Base-by-base conservation (phyloP, 345 rosid species). In the Euphorbia pulcherrima region DNA sequence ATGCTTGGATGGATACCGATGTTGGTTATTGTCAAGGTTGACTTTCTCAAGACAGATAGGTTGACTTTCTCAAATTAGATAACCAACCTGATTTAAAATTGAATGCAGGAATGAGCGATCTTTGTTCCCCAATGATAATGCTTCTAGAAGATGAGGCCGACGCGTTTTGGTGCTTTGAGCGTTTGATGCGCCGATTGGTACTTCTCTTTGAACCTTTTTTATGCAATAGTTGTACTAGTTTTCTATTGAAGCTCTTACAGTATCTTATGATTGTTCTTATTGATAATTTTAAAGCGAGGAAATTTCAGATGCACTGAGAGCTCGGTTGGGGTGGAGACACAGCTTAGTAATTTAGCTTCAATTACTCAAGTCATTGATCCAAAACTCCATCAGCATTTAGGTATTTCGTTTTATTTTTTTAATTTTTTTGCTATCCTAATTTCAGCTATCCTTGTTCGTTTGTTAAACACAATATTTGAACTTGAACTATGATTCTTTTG, bases 131-230 rank as follows among this genome's bases (percentile, higher is more conserved):
- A 41, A 94, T 94, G 99, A 90, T 94, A 74, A 86, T 94, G 44
- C 96, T 94, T 78, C 90, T 91, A 52, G 86, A 92, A 41, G 83
- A 91, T 52, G 99, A 94, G 84, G 96, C 97, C 64, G 97, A 91
- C 83, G 88, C 97, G 20, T 94, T 94, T 84, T 91, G 99, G 99
- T 91, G 97, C 83, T 94, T 94, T 14, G 99, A 94, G 74, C 85
- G 93, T 48, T 71, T 94, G 82, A 94, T 94, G 99, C 95, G 96
- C 47, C 78, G 99, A 88, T 85, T 91, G 99, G 99, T 92, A 86
- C 57, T 29, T 60, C 21, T 75, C 41, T 29, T 40, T 17, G 50
- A 44, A 44, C 50, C 50, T 44, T 30, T 40, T 37, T 67, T 5
- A 16, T 55, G 46, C 30, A 29, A 46, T 29, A 35, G 10, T 6